Evolutionary conservation across 2,329 filamentous ascomycete genomes (phyloP), one percentile per base, ranked within the genome.

Genomic region (Penicillium occitanis): DNA sequence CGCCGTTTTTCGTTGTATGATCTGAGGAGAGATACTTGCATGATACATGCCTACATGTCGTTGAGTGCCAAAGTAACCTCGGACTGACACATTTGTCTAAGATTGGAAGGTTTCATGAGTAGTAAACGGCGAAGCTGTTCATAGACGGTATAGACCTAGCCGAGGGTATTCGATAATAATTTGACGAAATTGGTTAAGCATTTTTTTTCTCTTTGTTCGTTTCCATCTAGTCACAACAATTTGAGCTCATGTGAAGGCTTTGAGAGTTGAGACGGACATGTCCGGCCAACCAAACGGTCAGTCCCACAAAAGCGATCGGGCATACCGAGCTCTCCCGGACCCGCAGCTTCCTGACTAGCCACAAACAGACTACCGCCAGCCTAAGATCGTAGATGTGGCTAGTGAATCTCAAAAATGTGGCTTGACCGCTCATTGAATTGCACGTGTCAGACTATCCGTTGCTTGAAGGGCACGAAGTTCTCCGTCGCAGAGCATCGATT

Each of bases 301-400:
- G 30, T 8, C 25, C 25, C 25, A 10, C 8, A 10, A 33, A 10
- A 37, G 13, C 46, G 33, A 55, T 55, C 61, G 61, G 61, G 35
- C 61, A 63, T 55, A n/a, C 60, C 60, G 60, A 53, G 40, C 42
- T 22, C 25, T 28, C 19, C 46, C 60, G 30, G 30, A 7, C 42
- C 22, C 40, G 35, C 37, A 8, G 30, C 10, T n/a, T 35, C 51
- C 51, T 13, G 28, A 35, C 51, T 55, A 55, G 30, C 8, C 51
- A 33, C 8, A n/a, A 55, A n/a, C 25, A 33, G 50, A 5, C 30
- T 55, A 55, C 28, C 14, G 4, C 1, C 50, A 3, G 50, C 7
- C 30, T 19, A 7, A 19, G 17, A 35, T 35, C 17, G 30, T 5
- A 19, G 14, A 19, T 55, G 51, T 55, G 51, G 51, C 51, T 55